phyloP scores from a whole-genome alignment of 345 rosid species.

The Eutrema yunnanense region DNA sequence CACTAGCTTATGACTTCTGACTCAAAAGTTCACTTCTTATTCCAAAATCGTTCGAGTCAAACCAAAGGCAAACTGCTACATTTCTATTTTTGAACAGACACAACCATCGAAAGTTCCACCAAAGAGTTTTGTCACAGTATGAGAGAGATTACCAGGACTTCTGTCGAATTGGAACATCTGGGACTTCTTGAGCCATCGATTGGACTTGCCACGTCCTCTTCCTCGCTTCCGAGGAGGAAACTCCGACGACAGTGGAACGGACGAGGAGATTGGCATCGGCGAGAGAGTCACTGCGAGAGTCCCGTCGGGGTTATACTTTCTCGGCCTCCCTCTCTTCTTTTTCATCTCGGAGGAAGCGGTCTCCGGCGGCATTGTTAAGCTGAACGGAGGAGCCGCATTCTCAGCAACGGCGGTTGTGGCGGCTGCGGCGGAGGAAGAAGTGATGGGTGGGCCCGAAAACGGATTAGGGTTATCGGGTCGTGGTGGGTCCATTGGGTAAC shows the following conservation, averaged over 20 bases:
- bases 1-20: slow-evolving; percentile 9
- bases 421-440: slow-evolving; percentile 12
- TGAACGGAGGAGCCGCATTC: slow-evolving; percentile 25
- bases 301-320: slow-evolving; percentile 81
- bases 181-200: slow-evolving; percentile 51
- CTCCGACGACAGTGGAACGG: slow-evolving; percentile 64
- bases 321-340: slow-evolving; percentile 93
- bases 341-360: slow-evolving; percentile 35
- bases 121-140: background rate
- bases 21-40: background rate
- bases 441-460: slow-evolving; percentile 26
- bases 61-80: slow-evolving; percentile 4
- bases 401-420: background rate
- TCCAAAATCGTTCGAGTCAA: slow-evolving; percentile 12
- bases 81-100: background rate
- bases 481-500: slow-evolving; percentile 43
- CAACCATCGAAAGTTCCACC: background rate
- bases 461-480: slow-evolving; percentile 41
- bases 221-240: slow-evolving; percentile 61
- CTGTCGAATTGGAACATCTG: slow-evolving; percentile 49
- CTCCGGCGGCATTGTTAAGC: slow-evolving; percentile 33
- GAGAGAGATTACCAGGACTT: slow-evolving; percentile 44
- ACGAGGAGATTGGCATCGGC: slow-evolving; percentile 89
- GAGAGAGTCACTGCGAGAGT: slow-evolving; percentile 48
- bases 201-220: slow-evolving; percentile 45